A percentile compares a stretch with the other conserved stretches of the same genome.
These are phyloP conservation scores for Cercospora sp. DNA, from an alignment of 2,329 filamentous ascomycete species.

Conservation along the genomic window DNA sequence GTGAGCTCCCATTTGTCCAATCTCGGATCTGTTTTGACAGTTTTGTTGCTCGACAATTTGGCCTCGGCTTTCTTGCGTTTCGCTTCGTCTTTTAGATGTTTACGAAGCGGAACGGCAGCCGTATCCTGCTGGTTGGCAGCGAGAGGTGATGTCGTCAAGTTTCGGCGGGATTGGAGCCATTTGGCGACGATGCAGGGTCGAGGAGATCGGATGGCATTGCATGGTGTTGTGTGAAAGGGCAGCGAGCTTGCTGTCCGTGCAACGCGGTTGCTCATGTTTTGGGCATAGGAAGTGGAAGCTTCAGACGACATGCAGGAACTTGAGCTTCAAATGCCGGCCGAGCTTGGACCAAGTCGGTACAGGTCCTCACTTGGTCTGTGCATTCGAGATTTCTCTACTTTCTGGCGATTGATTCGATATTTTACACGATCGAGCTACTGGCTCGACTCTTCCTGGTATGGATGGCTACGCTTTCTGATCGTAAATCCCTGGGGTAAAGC, in stretches of 20 bases:
- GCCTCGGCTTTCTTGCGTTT: slow-evolving; percentile 32
- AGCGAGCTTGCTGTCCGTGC: slow-evolving; percentile 7
- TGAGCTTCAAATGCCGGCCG: background rate
- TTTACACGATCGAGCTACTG: background rate
- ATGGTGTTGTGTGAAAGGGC: background rate
- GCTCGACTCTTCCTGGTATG: too few species aligned
- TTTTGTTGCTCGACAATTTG: slow-evolving; percentile 18
- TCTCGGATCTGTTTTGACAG: slow-evolving; percentile 23
- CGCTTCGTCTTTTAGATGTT: slow-evolving; percentile 46
- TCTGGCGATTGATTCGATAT: background rate
- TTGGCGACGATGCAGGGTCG: slow-evolving; percentile 34
- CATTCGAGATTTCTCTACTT: background rate
- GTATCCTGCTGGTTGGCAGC: slow-evolving; percentile 27
- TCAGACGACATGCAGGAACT: background rate
- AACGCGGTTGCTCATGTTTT: slow-evolving; percentile 11
- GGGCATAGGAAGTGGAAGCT: background rate
- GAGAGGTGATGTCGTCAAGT: slow-evolving; percentile 24
- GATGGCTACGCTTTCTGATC: background rate
- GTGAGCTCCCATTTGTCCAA: slow-evolving; percentile 80
- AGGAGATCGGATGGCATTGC: slow-evolving; percentile 15
- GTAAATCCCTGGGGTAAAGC: background rate
- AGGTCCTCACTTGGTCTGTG: background rate
- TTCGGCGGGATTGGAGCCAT: slow-evolving; percentile 34
- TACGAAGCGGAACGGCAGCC: slow-evolving; percentile 38
- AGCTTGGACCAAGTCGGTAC: background rate